Conservation (phyloP, 169 alveolate species). For the Cryptosporidium felis region DNA sequence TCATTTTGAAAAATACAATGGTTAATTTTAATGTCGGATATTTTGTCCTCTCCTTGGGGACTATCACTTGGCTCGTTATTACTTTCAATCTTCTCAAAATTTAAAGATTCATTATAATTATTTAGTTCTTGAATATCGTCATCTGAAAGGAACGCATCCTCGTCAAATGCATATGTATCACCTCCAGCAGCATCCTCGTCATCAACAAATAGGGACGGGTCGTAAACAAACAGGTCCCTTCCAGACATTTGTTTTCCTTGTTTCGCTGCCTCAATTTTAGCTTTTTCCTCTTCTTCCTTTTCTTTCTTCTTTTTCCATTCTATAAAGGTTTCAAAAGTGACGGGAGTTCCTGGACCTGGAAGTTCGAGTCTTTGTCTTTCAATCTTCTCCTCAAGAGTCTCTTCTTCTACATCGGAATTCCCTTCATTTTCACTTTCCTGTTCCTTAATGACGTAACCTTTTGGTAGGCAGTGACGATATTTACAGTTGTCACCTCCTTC, state of each 20-base stretch:
- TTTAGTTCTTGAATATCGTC: slow-evolving; percentile 2
- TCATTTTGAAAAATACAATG: slow-evolving; percentile 63
- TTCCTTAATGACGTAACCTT: slow-evolving; percentile 87
- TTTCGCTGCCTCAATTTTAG: slow-evolving; percentile 78
- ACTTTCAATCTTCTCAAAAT: too few relatives aligned
- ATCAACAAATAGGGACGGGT: slow-evolving; percentile 78
- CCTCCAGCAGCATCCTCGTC: slow-evolving; percentile 68
- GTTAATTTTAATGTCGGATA: slow-evolving; percentile 25
- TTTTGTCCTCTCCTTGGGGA: not conserved
- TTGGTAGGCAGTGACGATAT: slow-evolving; percentile 97
- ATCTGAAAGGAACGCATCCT: slow-evolving; percentile 24
- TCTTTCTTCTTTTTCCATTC: slow-evolving; percentile 90
- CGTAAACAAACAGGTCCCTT: slow-evolving; percentile 86
- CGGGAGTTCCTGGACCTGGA: slow-evolving; percentile 87
- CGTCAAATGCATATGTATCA: slow-evolving; percentile 44
- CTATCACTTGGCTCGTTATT: too few relatives aligned
- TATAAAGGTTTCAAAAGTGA: slow-evolving; percentile 89
- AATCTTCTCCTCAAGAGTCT: slow-evolving; percentile 90
- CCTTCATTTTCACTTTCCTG: slow-evolving; percentile 73
- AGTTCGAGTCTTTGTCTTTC: slow-evolving; percentile 90
- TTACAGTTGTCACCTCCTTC: slow-evolving; percentile 97
- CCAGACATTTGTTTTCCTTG: slow-evolving; percentile 78
- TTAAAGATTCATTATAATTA: not conserved
- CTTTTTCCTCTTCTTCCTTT: slow-evolving; percentile 82
- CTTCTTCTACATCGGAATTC: slow-evolving; percentile 82